Conservation (phyloP, 805 yeast genomes). For the Pichia exigua region DNA sequence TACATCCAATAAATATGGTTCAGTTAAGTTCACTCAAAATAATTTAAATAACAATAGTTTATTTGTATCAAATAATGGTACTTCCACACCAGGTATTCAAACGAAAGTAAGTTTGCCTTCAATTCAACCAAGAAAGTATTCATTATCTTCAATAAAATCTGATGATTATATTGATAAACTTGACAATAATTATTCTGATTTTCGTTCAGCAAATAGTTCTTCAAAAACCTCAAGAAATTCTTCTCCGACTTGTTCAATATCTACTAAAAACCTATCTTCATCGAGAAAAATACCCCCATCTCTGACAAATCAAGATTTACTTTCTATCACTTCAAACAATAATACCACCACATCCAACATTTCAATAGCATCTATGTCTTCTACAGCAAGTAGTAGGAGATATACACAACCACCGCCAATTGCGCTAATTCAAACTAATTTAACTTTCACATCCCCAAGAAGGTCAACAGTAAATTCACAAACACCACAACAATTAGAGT, state of each 20-base stretch:
- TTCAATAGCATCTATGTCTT: background rate
- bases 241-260: constrained; percentile 8
- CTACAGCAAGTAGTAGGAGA: background rate
- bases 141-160: constrained; percentile 12
- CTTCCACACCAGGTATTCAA: constrained; percentile 4
- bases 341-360: background rate
- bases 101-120: constrained; percentile 12
- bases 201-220: constrained; percentile 1
- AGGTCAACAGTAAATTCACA: constrained; percentile 2
- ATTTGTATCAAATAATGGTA: background rate
- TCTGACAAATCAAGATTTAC: background rate
- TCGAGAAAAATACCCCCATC: background rate
- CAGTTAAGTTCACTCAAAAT: constrained; percentile 1
- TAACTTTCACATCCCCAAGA: constrained; percentile 9
- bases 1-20: constrained; percentile 3
- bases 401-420: constrained; percentile 9
- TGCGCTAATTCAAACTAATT: background rate
- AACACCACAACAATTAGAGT: constrained; percentile 6
- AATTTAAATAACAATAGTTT: constrained; percentile 1
- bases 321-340: background rate
- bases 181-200: background rate
- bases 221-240: constrained; percentile 12
- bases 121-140: constrained; percentile 17
- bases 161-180: constrained; percentile 11
- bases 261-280: background rate